Base-by-base conservation (phyloP, 1,284 basidiomycete species). In the Coniferiporia sulphurascens region DNA sequence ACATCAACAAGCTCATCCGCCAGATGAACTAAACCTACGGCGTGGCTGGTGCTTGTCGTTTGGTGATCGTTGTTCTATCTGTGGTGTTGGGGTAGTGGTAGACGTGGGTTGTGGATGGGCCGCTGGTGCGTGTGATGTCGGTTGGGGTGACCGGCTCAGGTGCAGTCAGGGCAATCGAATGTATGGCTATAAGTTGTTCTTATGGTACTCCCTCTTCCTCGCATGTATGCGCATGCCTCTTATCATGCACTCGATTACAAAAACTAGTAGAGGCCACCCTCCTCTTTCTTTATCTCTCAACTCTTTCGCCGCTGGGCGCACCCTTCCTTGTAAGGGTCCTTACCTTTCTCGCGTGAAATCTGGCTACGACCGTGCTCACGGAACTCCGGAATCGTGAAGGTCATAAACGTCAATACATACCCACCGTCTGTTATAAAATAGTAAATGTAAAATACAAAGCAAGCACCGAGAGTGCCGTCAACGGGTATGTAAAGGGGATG, bases 1-100 rank as follows among this genome's bases (percentile, higher is more conserved):
- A 93, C 83, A 98, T 98, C 83, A 96, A 96, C 87, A 89, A 91
- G 77, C 91, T 98, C 76, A 86, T 98, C 76, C 84, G 93, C 70
- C 93, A 96, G 81, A 97, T 98, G 95, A 95, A 95, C 80, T 97
- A 75, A 72, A 17, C 36, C 19, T 22, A 15, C 32, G 35, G 19
- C 43, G 32, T 6, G 3, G 8, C 10, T 52, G 17, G 48, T 15
- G 32, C 27, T 34, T 1, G 12, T 35, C 9, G 27, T 17, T 52
- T 34, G 52, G 43, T 36, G 52, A 8, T 46, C 9, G 53, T 2
- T 46, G 44, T n/a, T 21, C 19, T 12, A n/a, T 19, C 9, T n/a
- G 45, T 48, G 13, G 34, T 36, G 50, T 10, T n/a, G 48, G 19
- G 21, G 21, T 12, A 3, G 21, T n/a, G 48, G 48, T 7, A 3